Base-by-base conservation (phyloP, 2,329 filamentous ascomycete species). In the Monilinia fructicola region DNA sequence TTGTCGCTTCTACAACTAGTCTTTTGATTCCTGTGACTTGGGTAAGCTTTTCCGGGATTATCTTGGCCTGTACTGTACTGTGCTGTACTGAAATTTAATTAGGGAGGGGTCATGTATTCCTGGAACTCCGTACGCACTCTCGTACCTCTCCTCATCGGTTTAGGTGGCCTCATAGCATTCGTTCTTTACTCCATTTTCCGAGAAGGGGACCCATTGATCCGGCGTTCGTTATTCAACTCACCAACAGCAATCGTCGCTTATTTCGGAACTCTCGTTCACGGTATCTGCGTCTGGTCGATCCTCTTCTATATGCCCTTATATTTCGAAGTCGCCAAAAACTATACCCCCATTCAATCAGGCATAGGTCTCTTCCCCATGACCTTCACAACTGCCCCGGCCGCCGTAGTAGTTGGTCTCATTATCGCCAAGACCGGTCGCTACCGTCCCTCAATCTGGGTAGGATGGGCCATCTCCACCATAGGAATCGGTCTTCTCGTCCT, bases 91-190 rank as follows among this genome's bases (percentile, higher is more conserved):
- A 69, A 6, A 16, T 56, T 46, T 11, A 28, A 61, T 1, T 44
- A 72, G 68, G 72, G 87, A 16, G 87, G 87, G 44, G 81, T 89
- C 12, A 84, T 87, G 77, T 90, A 88, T 74, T 73, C 81, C 0
- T 91, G 88, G 88, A 74, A 77, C 53, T 85, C 81, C 10, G 88
- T 83, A 80, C 79, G 81, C 1, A 88, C 86, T 0, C 77, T 91
- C 4, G 80, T 87, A 0, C 88, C 87, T 0, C 75, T 91, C 10
- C 74, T 85, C 4, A 54, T 89, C 10, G 86, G 87, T 3, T 71
- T 78, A 1, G 73, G 78, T 0, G 82, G 84, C 1, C 76, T 90
- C 7, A 70, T 82, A 4, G 76, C 72, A 3, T 87, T 87, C 70
- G 77, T 81, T 11, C 74, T 83, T 31, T 88, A 85, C 71, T 70